Conservation (phyloP, 208 protist genomes). For the Hexamita inflata region DNA sequence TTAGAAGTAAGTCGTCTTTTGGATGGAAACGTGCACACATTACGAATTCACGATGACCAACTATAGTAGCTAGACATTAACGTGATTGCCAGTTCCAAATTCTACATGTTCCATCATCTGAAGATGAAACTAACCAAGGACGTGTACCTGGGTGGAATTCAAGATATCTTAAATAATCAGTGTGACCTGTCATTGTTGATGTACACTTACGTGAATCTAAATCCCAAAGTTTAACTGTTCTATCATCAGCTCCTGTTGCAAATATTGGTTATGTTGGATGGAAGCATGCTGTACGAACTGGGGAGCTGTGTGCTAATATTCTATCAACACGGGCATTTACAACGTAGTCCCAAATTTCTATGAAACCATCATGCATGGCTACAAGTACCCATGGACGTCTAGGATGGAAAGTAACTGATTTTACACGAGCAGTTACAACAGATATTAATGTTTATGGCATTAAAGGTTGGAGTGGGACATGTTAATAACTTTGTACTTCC, state of each 20-base stretch:
- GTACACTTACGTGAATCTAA: neutral
- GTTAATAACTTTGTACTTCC: too few species aligned
- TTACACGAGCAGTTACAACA: neutral
- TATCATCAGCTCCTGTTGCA: constrained; percentile 26
- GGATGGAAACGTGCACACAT: constrained; percentile 38
- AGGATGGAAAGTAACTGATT: constrained; percentile 21
- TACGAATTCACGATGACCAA: constrained; percentile 37
- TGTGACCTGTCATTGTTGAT: constrained; percentile 14
- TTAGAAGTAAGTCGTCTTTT: constrained; percentile 30
- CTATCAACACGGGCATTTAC: neutral
- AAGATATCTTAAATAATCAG: constrained; percentile 31
- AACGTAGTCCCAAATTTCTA: constrained; percentile 19
- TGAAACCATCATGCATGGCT: neutral
- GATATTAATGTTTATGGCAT: neutral
- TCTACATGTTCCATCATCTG: constrained; percentile 28
- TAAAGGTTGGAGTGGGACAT: too few species aligned
- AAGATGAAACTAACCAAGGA: constrained; percentile 32
- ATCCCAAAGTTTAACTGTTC: neutral
- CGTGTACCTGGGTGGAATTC: constrained; percentile 29
- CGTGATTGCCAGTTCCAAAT: constrained; percentile 38
- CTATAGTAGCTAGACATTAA: constrained; percentile 21
- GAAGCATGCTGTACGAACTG: neutral
- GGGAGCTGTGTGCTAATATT: neutral
- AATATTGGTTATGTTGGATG: constrained; percentile 29
- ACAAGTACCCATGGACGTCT: neutral